Base-by-base conservation (phyloP, 2,329 filamentous ascomycete species). In the Fusarium nematophilum region DNA sequence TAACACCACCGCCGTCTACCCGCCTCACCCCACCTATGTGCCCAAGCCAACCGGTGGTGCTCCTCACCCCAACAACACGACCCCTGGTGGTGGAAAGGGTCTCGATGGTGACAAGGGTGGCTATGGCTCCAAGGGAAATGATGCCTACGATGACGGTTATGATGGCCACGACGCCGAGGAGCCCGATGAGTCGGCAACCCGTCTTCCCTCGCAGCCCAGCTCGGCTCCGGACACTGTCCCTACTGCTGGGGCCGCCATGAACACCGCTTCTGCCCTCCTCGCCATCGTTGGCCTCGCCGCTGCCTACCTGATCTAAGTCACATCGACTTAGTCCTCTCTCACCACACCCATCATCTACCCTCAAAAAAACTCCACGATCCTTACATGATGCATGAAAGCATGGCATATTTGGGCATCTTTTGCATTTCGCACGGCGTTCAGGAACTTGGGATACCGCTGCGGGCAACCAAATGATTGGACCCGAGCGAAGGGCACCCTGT, bases 231-330 rank as follows among this genome's bases (percentile, higher is more conserved):
- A 49, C 33, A 59, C 66, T 31, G 40, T 69, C 34, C 53, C 67
- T 36, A 71, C 68, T 33, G 66, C 72, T 40, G 64, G 62, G 15
- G 73, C 59, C 38, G 69, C 71, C 9, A 56, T 62, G 53, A 76
- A 75, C 64, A 62, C 61, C 6, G 72, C 69, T 33, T 73, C 72
- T 25, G 72, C 73, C 17, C 67, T 75, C 9, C 68, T 78, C 18
- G 79, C 74, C 6, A 68, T 73, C 10, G 66, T 76, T 18, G 80
- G 78, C 17, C 53, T 79, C 26, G 62, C 75, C 9, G 78, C 72
- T 39, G 78, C 70, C 48, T 78, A 73, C 63, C 68, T 82, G 53
- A 53, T 83, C 47, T 83, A 76, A 76, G 42, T 40, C 36, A 23
- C 23, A 42, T 15, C 36, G 11, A 34, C 15, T 15, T 23, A 11